These are phyloP conservation scores for Aspergillus cejpii DNA, from an alignment of 2,329 filamentous ascomycete species.

Conservation along the genomic window DNA sequence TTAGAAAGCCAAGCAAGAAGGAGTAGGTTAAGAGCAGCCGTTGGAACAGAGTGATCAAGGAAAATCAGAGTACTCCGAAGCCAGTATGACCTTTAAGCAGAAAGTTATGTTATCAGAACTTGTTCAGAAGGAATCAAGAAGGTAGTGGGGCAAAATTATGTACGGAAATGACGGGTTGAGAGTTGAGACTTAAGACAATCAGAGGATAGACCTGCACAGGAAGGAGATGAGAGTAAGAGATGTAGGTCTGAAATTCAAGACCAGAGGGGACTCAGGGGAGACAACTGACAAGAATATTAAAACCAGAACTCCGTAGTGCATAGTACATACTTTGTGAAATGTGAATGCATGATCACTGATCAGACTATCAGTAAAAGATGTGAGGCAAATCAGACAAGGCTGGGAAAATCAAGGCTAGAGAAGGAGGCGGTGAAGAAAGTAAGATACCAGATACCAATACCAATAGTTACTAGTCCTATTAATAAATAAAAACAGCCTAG, in stretches of 20 bases:
- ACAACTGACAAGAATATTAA: too few relatives aligned
- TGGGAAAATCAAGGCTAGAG: too few relatives aligned
- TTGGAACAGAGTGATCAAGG: neutral
- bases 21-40: neutral
- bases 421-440: too few relatives aligned
- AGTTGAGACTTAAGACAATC: too few relatives aligned
- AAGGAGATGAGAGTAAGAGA: neutral
- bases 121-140: neutral
- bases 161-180: neutral
- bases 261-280: neutral
- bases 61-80: neutral
- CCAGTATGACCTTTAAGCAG: neutral
- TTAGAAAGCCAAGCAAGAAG: neutral
- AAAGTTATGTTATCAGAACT: too few relatives aligned
- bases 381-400: too few relatives aligned
- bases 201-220: neutral
- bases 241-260: neutral
- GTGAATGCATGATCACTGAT: neutral
- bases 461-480: too few relatives aligned
- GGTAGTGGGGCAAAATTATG: neutral
- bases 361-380: too few relatives aligned
- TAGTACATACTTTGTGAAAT: too few relatives aligned
- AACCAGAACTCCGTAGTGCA: too few relatives aligned
- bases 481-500: too few relatives aligned
- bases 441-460: too few relatives aligned